Evolutionary conservation across 2,329 filamentous ascomycete species (phyloP), one percentile per base, ranked within the genome.

Genomic region (Alternaria triticimaculans): DNA sequence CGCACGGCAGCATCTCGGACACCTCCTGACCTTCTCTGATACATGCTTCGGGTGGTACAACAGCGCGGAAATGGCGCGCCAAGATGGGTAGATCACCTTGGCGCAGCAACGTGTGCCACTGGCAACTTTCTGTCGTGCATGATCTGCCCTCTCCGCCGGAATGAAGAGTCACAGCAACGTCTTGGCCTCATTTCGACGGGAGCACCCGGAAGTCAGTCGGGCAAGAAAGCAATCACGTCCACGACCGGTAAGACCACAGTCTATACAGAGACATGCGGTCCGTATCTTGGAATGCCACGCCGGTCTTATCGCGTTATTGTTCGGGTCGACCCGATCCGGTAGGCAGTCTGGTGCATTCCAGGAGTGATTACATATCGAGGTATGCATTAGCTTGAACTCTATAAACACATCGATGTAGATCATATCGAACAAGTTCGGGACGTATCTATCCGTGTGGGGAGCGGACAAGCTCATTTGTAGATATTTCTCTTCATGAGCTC

Each of bases 81-180:
- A 72, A 71, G 70, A 37, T 23, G 30, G 33, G 61, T 44, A 64
- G 63, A 70, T 71, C 69, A 63, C 37, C 70, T 72, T 71, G 69
- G 70, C 70, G 23, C 55, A 56, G 33, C 53, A 56, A 28, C 60
- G 50, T 66, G 66, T 71, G 56, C 62, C 28, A 67, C 60, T 21
- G 48, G 41, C 50, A 23, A 46, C 43, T 44, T 46, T 44, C 37
- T 55, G 57, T 53, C 37, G 64, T 70, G 62, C 58, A 63, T 64
- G 60, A 68, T 67, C 63, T 30, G 51, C 64, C 58, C 63, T 58
- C 25, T 64, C 55, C 55, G 45, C 61, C 46, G 55, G 61, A 25
- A 26, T 23, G 18, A 15, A 26, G 25, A 30, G 43, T 58, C 48
- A 26, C 55, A 30, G 41, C 33, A 55, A 44, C 46, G 20, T 50